Evolutionary conservation across 2,329 filamentous ascomycete species (phyloP).

Genomic region (Myriosclerotinia curreyana): DNA sequence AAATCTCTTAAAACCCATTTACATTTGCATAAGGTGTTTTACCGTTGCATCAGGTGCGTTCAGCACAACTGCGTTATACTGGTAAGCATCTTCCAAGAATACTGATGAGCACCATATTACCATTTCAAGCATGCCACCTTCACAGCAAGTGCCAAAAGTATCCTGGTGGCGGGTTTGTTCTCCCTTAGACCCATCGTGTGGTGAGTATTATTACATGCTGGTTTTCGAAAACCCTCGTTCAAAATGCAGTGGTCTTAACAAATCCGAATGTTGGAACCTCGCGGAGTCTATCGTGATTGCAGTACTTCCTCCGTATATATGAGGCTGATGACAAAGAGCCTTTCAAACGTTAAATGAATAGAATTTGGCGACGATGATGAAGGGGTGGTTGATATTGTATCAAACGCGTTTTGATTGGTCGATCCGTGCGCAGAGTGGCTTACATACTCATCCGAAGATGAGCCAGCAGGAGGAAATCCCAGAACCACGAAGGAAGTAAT

Average conservation of each 20-base stretch:
- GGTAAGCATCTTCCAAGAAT: not conserved
- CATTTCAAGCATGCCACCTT: constrained; percentile 52
- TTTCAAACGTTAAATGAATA: no score
- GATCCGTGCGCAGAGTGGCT: no score
- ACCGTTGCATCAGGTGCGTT: constrained; percentile 49
- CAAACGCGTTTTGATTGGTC: no score
- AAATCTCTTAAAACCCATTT: constrained; percentile 29
- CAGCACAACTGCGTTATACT: constrained; percentile 42
- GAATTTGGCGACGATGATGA: no score
- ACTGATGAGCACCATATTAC: constrained; percentile 38
- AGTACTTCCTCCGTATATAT: no score
- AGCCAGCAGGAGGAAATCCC: no score
- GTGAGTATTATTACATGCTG: constrained; percentile 10
- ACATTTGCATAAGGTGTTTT: constrained; percentile 46
- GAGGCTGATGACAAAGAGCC: no score
- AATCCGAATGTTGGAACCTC: no score
- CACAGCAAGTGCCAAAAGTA: constrained; percentile 44
- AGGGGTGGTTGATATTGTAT: no score
- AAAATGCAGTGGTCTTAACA: constrained; percentile 3
- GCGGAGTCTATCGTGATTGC: no score
- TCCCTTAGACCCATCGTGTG: not conserved
- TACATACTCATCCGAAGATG: no score
- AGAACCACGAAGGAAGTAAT: no score
- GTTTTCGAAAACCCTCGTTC: not conserved
- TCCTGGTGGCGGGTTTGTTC: constrained; percentile 31